Base-by-base conservation (phyloP, 2,329 filamentous ascomycete species). In the Fusarium marasasianum region DNA sequence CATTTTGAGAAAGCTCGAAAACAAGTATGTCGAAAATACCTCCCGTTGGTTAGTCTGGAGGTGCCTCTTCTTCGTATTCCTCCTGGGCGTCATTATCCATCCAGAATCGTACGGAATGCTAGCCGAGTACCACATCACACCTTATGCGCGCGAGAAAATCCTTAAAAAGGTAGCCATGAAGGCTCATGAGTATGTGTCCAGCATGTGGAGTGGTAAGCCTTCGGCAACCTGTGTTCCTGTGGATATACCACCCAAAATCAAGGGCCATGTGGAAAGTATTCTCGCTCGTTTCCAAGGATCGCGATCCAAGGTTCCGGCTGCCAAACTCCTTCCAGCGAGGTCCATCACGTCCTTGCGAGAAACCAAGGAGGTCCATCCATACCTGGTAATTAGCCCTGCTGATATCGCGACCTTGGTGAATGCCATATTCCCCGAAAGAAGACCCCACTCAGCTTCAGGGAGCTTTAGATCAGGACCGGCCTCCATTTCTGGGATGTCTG, bases 41-140 rank as follows among this genome's bases (percentile, higher is more conserved):
- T 91, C 94, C 71, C 91, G 91, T 76, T 97, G 95, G 86, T 89
- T 98, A 74, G 91, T 98, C 72, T 94, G 92, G 78, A 93, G 95
- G 80, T 99, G 96, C 91, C 91, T 98, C 71, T 98, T 98, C 81
- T 93, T 94, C 72, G 92, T 92, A 58, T 98, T 96, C 82, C 86
- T 98, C 41, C 88, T 94, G 53, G 92, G 93, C 77, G 92, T 94
- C 60, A 90, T 98, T 78, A 93, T 94, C 54, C 93, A 96, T 78
- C 96, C 96, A 17, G 96, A 99, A 88, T 95, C 88, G 59, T 88
- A 91, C 75, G 90, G 90, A 62, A 90, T 93, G 84, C 92, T 98
- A 86, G 89, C 94, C 64, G 94, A 97, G 78, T 96, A 97, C 81
- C 94, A 98, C 83, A 94, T 98, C 77, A 95, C 93, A 56, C 94